These are phyloP conservation scores for Alternaria longipes DNA, from an alignment of 2,329 filamentous ascomycete genomes.

Conservation along the genomic window DNA sequence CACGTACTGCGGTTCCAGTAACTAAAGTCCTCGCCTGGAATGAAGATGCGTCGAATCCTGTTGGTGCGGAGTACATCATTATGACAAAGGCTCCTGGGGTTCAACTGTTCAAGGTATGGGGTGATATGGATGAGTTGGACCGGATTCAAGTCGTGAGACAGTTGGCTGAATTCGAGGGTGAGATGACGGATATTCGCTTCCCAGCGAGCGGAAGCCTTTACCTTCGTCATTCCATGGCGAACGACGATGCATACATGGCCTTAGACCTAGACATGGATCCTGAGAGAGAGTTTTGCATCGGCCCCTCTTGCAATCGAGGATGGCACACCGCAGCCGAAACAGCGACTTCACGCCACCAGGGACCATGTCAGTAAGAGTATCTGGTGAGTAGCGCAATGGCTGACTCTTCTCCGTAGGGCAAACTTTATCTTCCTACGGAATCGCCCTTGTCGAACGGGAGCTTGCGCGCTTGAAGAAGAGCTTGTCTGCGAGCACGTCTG, in stretches of 20 bases:
- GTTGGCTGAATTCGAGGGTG: slow-evolving; percentile 35
- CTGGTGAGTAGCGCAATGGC: neutral
- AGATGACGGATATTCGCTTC: slow-evolving; percentile 37
- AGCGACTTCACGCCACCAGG: slow-evolving; percentile 7
- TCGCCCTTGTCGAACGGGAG: slow-evolving; percentile 31
- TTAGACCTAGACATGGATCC: slow-evolving; percentile 17
- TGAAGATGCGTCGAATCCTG: slow-evolving; percentile 36
- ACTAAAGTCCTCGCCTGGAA: slow-evolving; percentile 41
- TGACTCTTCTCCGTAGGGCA: slow-evolving; percentile 26
- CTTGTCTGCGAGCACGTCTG: neutral
- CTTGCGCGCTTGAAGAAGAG: slow-evolving; percentile 16
- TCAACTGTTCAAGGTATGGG: slow-evolving; percentile 44
- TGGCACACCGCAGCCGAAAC: slow-evolving; percentile 16
- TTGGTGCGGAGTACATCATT: slow-evolving; percentile 50
- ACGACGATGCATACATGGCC: slow-evolving; percentile 10
- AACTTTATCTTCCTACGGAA: slow-evolving; percentile 26
- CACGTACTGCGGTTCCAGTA: slow-evolving; percentile 34
- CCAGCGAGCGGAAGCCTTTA: slow-evolving; percentile 47
- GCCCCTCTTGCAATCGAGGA: slow-evolving; percentile 27
- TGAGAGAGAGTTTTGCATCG: slow-evolving; percentile 28
- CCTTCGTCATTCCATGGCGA: slow-evolving; percentile 25
- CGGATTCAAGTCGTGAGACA: slow-evolving; percentile 38
- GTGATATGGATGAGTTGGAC: slow-evolving; percentile 32
- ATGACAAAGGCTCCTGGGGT: slow-evolving; percentile 45
- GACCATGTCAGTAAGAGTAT: slow-evolving; percentile 23